Evolutionary conservation across 371 early-diverging fungal species (phyloP).

Genomic region (Mucor racemosus): DNA sequence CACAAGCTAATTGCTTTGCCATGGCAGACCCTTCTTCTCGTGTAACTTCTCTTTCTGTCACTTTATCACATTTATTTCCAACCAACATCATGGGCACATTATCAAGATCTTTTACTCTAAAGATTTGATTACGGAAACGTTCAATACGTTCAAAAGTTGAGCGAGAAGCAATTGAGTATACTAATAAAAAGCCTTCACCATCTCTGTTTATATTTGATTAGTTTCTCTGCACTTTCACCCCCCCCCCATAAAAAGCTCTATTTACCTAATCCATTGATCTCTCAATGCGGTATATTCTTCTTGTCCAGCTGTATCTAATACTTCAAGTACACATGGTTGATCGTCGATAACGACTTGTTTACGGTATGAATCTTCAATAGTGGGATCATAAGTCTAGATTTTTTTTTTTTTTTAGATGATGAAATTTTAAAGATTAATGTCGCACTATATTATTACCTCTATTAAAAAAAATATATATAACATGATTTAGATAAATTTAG

Average conservation of each 20-base stretch:
- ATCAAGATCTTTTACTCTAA: conserved; percentile 81
- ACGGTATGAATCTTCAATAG: conserved; percentile 52
- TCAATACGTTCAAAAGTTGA: conserved; percentile 84
- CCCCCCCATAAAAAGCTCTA: not conserved
- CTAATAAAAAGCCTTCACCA: conserved; percentile 89
- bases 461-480: conserved; percentile 6
- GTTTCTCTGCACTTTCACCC: not conserved
- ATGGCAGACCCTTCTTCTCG: conserved; percentile 77
- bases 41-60: conserved; percentile 75
- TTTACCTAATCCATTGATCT: conserved; percentile 90
- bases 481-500: not conserved
- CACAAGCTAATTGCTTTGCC: conserved; percentile 67
- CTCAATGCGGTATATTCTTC: conserved; percentile 87
- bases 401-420: not conserved
- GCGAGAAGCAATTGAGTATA: conserved; percentile 84
- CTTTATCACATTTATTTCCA: conserved; percentile 91
- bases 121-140: conserved; percentile 80
- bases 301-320: conserved; percentile 93
- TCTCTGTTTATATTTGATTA: conserved; percentile 49
- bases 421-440: conserved; percentile 62
- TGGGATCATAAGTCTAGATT: conserved; percentile 43
- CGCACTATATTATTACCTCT: conserved; percentile 77
- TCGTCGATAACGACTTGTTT: conserved; percentile 90
- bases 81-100: conserved; percentile 87
- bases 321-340: conserved; percentile 87